Conservation (phyloP, 257 asterid genomes). For the Linderniella brevidens region DNA sequence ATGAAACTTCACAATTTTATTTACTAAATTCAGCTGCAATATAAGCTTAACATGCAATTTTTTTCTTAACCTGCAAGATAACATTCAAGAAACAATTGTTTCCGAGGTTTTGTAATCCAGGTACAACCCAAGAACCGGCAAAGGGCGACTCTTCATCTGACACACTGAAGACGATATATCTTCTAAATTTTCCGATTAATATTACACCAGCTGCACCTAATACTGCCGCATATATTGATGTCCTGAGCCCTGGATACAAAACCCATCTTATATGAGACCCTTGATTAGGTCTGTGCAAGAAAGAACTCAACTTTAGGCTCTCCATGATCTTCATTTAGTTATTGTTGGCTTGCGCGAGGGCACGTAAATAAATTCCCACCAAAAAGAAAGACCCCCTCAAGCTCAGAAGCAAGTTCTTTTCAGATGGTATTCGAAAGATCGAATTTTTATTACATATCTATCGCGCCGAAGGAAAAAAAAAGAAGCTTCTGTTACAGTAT, state of each 20-base stretch:
- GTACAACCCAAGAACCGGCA: constrained; percentile 29
- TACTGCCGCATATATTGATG: constrained; percentile 36
- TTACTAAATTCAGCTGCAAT: no score
- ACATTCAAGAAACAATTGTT: constrained; percentile 87
- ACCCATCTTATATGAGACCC: constrained; percentile 24
- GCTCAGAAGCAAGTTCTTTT: no score
- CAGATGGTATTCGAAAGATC: no score
- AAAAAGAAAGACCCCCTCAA: no score
- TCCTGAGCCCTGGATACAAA: constrained; percentile 20
- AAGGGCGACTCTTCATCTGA: constrained; percentile 12
- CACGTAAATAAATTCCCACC: no score
- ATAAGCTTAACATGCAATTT: no score
- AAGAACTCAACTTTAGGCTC: constrained; percentile 14
- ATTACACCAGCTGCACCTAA: constrained; percentile 38
- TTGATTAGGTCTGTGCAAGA: constrained; percentile 16
- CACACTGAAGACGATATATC: constrained; percentile 14
- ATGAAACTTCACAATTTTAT: background rate
- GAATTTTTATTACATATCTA: no score
- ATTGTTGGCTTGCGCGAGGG: no score
- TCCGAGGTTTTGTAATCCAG: constrained; percentile 77
- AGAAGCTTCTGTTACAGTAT: no score
- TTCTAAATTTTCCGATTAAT: constrained; percentile 25
- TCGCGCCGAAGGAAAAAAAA: no score
- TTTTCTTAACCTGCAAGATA: constrained; percentile 53
- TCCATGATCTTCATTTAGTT: constrained; percentile 25